phyloP scores from a whole-genome alignment of 306 rosid species.

The Trichosanthes truncata region DNA sequence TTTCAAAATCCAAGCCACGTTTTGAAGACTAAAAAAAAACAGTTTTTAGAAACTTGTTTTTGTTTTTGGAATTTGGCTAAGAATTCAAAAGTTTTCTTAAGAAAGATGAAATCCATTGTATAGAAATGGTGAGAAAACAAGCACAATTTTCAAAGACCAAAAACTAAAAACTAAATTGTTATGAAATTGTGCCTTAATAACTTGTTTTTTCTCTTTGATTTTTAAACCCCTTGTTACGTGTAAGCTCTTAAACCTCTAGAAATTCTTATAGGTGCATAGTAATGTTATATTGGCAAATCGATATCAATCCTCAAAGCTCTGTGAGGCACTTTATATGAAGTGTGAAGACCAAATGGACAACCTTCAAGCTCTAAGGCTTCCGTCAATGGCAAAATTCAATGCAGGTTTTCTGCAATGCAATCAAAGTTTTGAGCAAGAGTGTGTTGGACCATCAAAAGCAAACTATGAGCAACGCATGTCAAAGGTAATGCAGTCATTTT shows the following conservation, averaged over 20 bases:
- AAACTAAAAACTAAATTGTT: not conserved
- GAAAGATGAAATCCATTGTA: not conserved
- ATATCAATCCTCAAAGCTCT: conserved; percentile 78
- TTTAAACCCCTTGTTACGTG: conserved; percentile 7
- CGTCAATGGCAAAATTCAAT: conserved; percentile 91
- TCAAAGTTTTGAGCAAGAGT: conserved; percentile 58
- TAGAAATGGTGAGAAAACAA: not conserved
- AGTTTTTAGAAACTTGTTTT: too few relatives aligned
- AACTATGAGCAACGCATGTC: conserved; percentile 71
- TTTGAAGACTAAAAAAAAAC: too few relatives aligned
- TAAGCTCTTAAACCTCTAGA: not conserved
- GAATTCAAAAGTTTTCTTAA: too few relatives aligned
- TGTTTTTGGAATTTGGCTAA: too few relatives aligned
- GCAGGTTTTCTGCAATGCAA: conserved; percentile 86
- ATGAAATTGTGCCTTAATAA: not conserved
- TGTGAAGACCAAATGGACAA: conserved; percentile 95
- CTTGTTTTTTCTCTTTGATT: not conserved
- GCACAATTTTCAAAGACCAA: not conserved
- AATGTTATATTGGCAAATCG: conserved; percentile 53
- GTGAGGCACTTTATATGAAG: conserved; percentile 64
- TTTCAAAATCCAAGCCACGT: not conserved
- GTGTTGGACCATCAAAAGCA: conserved; percentile 81
- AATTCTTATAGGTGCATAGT: conserved; percentile 41
- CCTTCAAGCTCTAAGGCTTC: conserved; percentile 85
- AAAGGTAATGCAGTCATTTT: conserved; percentile 40